Percentiles rank a stretch among this genome's conserved stretches.
Conservation (phyloP, 345 rosid species). For the Trapa incisa region DNA sequence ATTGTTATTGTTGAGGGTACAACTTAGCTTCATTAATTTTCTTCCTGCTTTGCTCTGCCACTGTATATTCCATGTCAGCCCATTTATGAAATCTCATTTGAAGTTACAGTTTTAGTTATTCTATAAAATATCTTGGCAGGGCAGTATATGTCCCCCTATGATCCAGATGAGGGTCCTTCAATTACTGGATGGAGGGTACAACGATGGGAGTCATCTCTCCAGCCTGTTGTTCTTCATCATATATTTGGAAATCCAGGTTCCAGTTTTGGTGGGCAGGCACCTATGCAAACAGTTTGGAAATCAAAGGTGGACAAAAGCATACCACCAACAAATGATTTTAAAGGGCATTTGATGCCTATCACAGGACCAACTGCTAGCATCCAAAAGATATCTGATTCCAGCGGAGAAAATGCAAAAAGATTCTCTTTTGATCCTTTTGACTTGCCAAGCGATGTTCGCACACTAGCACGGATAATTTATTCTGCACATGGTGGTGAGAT, state of each 20-base stretch:
- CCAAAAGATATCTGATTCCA: constrained; percentile 39
- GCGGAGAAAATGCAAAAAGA: constrained; percentile 46
- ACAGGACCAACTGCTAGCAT: constrained; percentile 41
- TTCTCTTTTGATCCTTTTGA: constrained; percentile 94
- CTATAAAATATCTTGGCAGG: constrained; percentile 30
- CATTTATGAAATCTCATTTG: constrained; percentile 9
- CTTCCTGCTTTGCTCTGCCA: background rate
- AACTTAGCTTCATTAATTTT: constrained; percentile 5
- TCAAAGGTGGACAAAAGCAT: constrained; percentile 95
- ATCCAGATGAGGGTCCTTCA: constrained; percentile 99
- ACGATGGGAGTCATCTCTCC: constrained; percentile 97
- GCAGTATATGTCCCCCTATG: constrained; percentile 98
- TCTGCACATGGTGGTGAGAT: constrained; percentile 99
- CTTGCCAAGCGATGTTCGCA: constrained; percentile 90
- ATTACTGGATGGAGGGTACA: constrained; percentile 99
- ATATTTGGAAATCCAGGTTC: constrained; percentile 94
- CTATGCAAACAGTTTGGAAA: constrained; percentile 91
- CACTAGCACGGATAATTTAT: constrained; percentile 86
- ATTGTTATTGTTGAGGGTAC: constrained; percentile 98
- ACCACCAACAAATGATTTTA: constrained; percentile 77
- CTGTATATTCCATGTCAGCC: background rate
- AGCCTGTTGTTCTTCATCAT: constrained; percentile 94
- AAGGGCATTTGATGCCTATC: constrained; percentile 38
- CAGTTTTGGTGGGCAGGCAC: constrained; percentile 89
- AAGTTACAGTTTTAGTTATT: constrained; percentile 6